Evolutionary conservation across 257 asterid genomes (phyloP).

Genomic region (Solanum ossicruentum): DNA sequence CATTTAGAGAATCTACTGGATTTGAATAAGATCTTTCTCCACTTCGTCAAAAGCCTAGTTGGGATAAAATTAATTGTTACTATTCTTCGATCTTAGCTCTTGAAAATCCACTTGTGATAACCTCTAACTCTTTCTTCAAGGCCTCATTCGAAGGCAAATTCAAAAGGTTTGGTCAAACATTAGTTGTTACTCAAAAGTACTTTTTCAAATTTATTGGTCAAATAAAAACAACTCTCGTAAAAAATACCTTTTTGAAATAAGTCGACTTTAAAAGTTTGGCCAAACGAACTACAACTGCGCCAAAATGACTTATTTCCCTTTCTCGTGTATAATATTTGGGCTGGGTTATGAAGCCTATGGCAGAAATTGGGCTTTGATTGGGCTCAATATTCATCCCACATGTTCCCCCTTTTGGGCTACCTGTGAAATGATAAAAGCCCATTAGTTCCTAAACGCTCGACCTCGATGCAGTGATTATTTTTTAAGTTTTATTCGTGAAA

Average conservation of each 20-base stretch:
- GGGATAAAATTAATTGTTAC: neutral
- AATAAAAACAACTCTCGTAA: neutral
- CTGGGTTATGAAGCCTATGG: neutral
- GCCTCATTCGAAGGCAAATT: neutral
- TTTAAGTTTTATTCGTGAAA: neutral
- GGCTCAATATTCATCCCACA: neutral
- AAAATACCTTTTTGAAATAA: neutral
- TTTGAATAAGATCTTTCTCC: neutral
- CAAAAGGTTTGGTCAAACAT: neutral
- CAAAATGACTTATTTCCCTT: neutral
- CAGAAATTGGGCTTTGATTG: neutral
- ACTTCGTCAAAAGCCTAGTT: neutral
- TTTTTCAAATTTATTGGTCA: neutral
- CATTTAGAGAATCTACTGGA: too few relatives aligned
- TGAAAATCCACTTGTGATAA: too few relatives aligned
- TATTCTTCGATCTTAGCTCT: neutral
- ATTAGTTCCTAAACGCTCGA: neutral
- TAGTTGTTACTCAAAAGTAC: neutral
- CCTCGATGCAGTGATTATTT: neutral
- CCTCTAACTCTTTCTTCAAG: neutral
- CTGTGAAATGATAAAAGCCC: neutral
- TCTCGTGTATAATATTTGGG: neutral
- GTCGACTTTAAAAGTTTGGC: neutral
- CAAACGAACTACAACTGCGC: neutral
- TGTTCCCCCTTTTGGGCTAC: neutral